Evolutionary conservation across 352 stramenopile genomes (phyloP).

Genomic region (Pelagophyceae sp.): DNA sequence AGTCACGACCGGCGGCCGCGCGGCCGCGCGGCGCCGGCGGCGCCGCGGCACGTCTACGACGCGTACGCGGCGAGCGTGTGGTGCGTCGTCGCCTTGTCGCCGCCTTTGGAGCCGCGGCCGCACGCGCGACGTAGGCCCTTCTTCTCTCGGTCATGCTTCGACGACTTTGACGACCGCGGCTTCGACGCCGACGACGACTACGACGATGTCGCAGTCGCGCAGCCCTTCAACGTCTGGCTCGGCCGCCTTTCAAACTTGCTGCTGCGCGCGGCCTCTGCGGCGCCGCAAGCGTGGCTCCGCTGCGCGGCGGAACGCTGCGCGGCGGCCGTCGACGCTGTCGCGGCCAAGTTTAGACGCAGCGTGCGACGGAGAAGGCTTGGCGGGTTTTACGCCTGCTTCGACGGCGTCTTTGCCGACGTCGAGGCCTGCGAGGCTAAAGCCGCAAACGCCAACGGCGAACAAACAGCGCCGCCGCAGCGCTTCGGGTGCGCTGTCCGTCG

Average conservation of each 20-base stretch:
- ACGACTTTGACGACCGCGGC: conserved; percentile 1
- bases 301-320: not conserved
- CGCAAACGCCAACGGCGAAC: not conserved
- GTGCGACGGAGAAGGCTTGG: too few species aligned
- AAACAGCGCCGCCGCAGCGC: not conserved
- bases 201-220: not conserved
- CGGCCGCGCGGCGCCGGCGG: not conserved
- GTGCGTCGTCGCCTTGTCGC: too few species aligned
- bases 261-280: not conserved
- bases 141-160: not conserved
- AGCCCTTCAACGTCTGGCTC: not conserved
- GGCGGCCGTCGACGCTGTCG: not conserved
- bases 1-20: not conserved
- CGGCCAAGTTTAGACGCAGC: too few species aligned
- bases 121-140: too few species aligned
- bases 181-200: not conserved
- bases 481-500: too few species aligned
- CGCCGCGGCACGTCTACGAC: not conserved
- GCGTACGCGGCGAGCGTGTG: not conserved
- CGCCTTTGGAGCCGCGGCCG: too few species aligned
- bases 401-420: not conserved
- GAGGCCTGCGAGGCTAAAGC: not conserved
- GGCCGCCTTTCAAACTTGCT: not conserved
- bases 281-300: not conserved
- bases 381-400: conserved; percentile 15